Evolutionary conservation across 2,329 filamentous ascomycete species (phyloP).

Genomic region (Exserohilum turcica): DNA sequence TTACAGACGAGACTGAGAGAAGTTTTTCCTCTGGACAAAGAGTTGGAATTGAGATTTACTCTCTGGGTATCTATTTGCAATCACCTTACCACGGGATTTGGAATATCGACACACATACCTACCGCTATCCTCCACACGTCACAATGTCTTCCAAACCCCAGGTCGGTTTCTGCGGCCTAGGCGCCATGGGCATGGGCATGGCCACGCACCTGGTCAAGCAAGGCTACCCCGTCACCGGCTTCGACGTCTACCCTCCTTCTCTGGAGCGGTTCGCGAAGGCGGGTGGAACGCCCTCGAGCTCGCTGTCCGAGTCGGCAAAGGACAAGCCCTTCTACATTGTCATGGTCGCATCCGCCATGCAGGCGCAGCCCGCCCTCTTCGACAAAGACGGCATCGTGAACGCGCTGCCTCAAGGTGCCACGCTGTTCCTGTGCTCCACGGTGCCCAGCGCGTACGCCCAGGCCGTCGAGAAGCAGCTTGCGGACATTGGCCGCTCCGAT

Average conservation of each 20-base stretch:
- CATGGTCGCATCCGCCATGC: slow-evolving; percentile 76
- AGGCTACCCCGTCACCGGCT: slow-evolving; percentile 71
- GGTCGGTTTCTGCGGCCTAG: slow-evolving; percentile 74
- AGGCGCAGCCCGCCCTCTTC: slow-evolving; percentile 70
- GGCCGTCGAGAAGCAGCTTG: slow-evolving; percentile 63
- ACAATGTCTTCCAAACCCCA: slow-evolving; percentile 50
- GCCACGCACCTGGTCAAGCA: slow-evolving; percentile 72
- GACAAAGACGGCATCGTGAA: slow-evolving; percentile 59
- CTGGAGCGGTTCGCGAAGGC: slow-evolving; percentile 68
- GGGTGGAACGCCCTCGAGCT: slow-evolving; percentile 64
- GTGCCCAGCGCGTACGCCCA: slow-evolving; percentile 70
- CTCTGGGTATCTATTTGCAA: no score
- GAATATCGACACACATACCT: no score
- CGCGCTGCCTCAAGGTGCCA: slow-evolving; percentile 61
- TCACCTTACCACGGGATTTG: no score
- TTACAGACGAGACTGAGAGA: no score
- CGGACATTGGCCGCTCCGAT: slow-evolving; percentile 62
- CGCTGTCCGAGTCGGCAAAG: slow-evolving; percentile 65
- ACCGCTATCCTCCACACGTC: not conserved
- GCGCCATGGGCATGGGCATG: slow-evolving; percentile 84
- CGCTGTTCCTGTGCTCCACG: slow-evolving; percentile 71
- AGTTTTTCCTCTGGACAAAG: no score
- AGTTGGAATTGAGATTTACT: no score
- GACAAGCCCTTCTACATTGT: slow-evolving; percentile 67
- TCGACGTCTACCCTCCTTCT: slow-evolving; percentile 71